Conservation (phyloP, 768 basidiomycete genomes). For the Mycena rosella region DNA sequence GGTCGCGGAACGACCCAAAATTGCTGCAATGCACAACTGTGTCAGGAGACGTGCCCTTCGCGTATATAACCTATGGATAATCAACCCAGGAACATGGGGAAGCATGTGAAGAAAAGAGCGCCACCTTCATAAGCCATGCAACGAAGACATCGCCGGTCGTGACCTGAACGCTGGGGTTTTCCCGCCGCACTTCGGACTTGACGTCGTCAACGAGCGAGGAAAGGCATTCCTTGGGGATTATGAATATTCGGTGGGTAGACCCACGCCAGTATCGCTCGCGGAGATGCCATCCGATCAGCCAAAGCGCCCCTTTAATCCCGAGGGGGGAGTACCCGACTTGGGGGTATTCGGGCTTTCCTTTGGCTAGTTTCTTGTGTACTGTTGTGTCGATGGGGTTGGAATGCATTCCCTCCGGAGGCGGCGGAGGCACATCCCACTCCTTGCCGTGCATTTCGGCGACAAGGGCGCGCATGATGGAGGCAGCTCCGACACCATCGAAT, state of each 20-base stretch:
- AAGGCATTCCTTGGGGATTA: slow-evolving; percentile 49
- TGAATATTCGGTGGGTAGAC: slow-evolving; percentile 49
- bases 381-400: slow-evolving; percentile 49
- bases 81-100: slow-evolving; percentile 1
- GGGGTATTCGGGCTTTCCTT: slow-evolving; percentile 23
- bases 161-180: slow-evolving; percentile 36
- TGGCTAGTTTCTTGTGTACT: slow-evolving; percentile 38
- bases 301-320: slow-evolving; percentile 46
- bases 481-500: slow-evolving; percentile 57
- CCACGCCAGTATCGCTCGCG: slow-evolving; percentile 53
- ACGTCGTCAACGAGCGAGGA: slow-evolving; percentile 46
- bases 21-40: slow-evolving; percentile 52
- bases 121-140: slow-evolving; percentile 58
- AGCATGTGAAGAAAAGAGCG: neutral
- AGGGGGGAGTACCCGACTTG: slow-evolving; percentile 41
- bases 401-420: slow-evolving; percentile 48
- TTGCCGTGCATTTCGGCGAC: slow-evolving; percentile 53
- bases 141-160: slow-evolving; percentile 56
- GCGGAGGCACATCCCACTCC: slow-evolving; percentile 52
- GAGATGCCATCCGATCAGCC: slow-evolving; percentile 51
- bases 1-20: slow-evolving; percentile 52
- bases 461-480: slow-evolving; percentile 52
- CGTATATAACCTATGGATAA: slow-evolving; percentile 49
- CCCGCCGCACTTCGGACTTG: slow-evolving; percentile 40
- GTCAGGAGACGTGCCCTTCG: slow-evolving; percentile 44